Percentiles rank a stretch among this genome's conserved stretches.
Conservation (phyloP, 345 rosid species). For the Aquilaria malaccensis region DNA sequence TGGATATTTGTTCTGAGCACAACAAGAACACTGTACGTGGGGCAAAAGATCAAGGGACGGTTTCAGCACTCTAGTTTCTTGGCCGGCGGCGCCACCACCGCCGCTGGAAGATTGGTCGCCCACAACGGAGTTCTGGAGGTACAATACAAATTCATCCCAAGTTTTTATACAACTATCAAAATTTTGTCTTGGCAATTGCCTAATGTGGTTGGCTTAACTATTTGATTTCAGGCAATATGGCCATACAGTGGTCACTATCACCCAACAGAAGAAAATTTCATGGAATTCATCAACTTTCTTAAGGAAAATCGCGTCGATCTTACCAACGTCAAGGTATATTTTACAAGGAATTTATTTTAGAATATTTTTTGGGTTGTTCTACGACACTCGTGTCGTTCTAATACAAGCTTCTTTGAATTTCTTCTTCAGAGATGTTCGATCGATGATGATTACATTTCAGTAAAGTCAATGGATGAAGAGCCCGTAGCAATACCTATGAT, state of each 20-base stretch:
- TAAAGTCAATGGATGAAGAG: constrained; percentile 12
- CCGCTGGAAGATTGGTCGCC: constrained; percentile 64
- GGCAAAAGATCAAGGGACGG: constrained; percentile 53
- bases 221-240: constrained; percentile 66
- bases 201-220: neutral
- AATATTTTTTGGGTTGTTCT: too few species aligned
- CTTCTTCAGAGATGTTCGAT: constrained; percentile 45
- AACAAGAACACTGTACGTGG: constrained; percentile 45
- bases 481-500: constrained; percentile 9
- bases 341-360: neutral
- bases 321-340: constrained; percentile 65
- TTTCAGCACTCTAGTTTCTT: constrained; percentile 76
- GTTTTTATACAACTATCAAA: neutral
- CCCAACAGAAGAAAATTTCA: constrained; percentile 90
- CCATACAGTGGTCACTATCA: constrained; percentile 96
- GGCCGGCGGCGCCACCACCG: constrained; percentile 61
- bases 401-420: constrained; percentile 9
- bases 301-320: constrained; percentile 65
- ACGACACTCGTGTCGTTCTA: too few species aligned
- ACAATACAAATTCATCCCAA: neutral
- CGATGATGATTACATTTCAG: constrained; percentile 51
- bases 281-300: constrained; percentile 65
- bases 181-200: too few species aligned
- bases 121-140: constrained; percentile 49
- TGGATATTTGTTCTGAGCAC: constrained; percentile 77